Conservation (phyloP, 73 alveolate genomes). For the Tetrahymena malaccensis region DNA sequence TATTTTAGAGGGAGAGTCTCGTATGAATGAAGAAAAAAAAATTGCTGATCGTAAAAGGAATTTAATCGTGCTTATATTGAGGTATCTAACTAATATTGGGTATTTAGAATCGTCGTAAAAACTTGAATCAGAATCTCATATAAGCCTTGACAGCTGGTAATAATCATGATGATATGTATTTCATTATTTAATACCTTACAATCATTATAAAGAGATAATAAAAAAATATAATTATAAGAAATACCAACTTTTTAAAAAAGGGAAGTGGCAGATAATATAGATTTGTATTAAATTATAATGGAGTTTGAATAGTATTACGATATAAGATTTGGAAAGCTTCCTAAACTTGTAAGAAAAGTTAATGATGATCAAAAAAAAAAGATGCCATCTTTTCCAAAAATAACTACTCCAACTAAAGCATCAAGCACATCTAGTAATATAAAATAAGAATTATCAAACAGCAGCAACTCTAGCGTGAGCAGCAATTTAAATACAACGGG, state of each 20-base stretch:
- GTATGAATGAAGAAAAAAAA: constrained; percentile 80
- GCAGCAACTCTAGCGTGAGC: constrained; percentile 11
- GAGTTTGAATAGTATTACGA: constrained; percentile 94
- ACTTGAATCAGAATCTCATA: constrained; percentile 74
- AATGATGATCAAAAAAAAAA: constrained; percentile 55
- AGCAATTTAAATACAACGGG: constrained; percentile 15
- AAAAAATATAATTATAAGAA: background rate
- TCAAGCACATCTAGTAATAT: constrained; percentile 17
- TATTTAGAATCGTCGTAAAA: constrained; percentile 72
- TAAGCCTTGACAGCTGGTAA: constrained; percentile 73
- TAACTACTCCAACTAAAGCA: constrained; percentile 55
- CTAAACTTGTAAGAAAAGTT: constrained; percentile 73
- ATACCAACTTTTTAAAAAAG: background rate
- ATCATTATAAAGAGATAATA: background rate
- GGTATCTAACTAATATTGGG: constrained; percentile 76
- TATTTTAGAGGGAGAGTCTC: constrained; percentile 76
- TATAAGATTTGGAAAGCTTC: constrained; percentile 78
- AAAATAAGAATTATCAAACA: constrained; percentile 9
- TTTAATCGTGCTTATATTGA: constrained; percentile 64
- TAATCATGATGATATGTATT: background rate
- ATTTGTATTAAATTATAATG: constrained; percentile 75
- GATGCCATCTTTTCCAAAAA: constrained; percentile 40
- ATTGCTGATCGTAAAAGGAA: constrained; percentile 79
- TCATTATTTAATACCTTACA: background rate
- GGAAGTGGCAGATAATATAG: constrained; percentile 96